Conservation (phyloP, 352 stramenopile species). For the Globisporangium spiculum region DNA sequence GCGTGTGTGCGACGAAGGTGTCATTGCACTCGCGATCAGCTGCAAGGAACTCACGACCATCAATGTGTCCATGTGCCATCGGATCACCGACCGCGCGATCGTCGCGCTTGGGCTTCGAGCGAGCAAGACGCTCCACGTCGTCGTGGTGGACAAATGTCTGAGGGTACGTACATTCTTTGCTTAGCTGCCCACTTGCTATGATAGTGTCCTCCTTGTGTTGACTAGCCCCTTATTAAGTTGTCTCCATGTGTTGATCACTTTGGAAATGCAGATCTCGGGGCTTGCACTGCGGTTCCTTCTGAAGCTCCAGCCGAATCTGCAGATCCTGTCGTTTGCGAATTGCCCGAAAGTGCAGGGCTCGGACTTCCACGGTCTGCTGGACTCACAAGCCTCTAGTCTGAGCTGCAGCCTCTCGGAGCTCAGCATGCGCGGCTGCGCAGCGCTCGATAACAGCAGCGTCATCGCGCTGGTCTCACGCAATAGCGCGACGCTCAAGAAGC, state of each 20-base stretch:
- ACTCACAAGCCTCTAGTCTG: slow-evolving; percentile 9
- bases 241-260: background rate
- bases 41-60: slow-evolving; percentile 47
- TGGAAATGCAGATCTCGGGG: slow-evolving; percentile 49
- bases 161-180: slow-evolving; percentile 33
- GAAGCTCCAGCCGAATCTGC: slow-evolving; percentile 44
- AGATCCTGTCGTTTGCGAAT: slow-evolving; percentile 52
- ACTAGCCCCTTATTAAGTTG: background rate
- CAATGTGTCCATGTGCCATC: slow-evolving; percentile 80
- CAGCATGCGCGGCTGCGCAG: slow-evolving; percentile 52
- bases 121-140: slow-evolving; percentile 28
- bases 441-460: slow-evolving; percentile 47
- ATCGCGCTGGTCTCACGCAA: slow-evolving; percentile 48
- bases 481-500: slow-evolving; percentile 35
- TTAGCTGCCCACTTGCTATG: background rate
- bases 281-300: slow-evolving; percentile 55
- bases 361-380: slow-evolving; percentile 34
- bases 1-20: slow-evolving; percentile 70
- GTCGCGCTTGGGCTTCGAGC: slow-evolving; percentile 45
- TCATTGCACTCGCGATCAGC: slow-evolving; percentile 62
- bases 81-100: slow-evolving; percentile 67
- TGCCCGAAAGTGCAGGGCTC: slow-evolving; percentile 55
- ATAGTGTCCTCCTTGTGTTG: background rate
- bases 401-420: slow-evolving; percentile 31
- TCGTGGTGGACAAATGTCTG: slow-evolving; percentile 62